A percentile compares a stretch with the other conserved stretches of the same genome.
Evolutionary conservation across 257 asterid genomes (phyloP).

Genomic region (Scutellaria barbata): DNA sequence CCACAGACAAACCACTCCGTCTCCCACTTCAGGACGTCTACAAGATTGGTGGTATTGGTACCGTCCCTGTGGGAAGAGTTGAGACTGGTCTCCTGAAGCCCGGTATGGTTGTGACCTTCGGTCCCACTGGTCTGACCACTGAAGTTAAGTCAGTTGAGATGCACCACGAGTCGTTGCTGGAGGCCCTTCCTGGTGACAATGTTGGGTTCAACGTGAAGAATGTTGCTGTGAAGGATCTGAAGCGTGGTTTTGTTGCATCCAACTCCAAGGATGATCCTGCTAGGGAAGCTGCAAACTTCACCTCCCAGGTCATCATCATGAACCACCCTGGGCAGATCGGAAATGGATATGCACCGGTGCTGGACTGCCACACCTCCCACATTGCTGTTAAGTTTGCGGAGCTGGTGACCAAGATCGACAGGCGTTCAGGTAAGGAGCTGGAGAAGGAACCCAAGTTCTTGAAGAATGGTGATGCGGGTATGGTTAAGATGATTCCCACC

Average conservation of each 20-base stretch:
- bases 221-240: constrained; percentile 66
- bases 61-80: constrained; percentile 64
- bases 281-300: constrained; percentile 57
- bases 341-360: constrained; percentile 71
- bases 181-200: constrained; percentile 83
- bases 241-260: constrained; percentile 63
- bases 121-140: constrained; percentile 80
- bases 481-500: constrained; percentile 60
- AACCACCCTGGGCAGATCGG: constrained; percentile 79
- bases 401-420: constrained; percentile 57
- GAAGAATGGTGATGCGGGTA: constrained; percentile 67
- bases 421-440: constrained; percentile 58
- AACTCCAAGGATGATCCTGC: constrained; percentile 72
- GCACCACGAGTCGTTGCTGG: constrained; percentile 75
- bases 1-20: constrained; percentile 76
- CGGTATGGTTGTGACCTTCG: constrained; percentile 78
- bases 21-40: constrained; percentile 91
- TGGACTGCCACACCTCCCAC: constrained; percentile 71
- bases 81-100: constrained; percentile 64
- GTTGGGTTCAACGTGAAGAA: constrained; percentile 76
- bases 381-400: constrained; percentile 69
- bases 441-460: constrained; percentile 77
- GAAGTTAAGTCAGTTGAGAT: constrained; percentile 89
- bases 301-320: constrained; percentile 71
- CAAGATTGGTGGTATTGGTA: constrained; percentile 89